Evolutionary conservation across 2,329 filamentous ascomycete genomes (phyloP), one percentile per base, ranked within the genome.

Genomic region (Colletotrichum caudatum): DNA sequence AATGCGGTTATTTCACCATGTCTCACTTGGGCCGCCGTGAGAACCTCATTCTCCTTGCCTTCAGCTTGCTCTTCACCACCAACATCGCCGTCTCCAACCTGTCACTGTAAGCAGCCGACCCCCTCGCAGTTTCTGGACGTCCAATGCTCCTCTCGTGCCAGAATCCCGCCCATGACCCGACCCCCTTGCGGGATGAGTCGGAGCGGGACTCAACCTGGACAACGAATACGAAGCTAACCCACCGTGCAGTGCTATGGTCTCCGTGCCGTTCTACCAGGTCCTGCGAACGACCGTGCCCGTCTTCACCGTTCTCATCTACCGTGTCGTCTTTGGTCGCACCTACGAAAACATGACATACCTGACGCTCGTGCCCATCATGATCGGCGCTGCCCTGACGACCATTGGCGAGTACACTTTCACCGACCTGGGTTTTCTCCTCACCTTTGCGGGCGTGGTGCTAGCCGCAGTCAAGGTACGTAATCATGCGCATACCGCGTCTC

Each of bases 81-180:
- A 91, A 91, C 79, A 90, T 91, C 74, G 89, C 89, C 69, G 86
- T 90, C 57, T 89, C 87, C n/a, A 90, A 90, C 79, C 83, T 90
- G 33, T 90, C 88, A n/a, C 82, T 90, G 82, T 84, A 78, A 76
- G 82, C 77, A 26, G 26, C 48, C 63, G 66, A 33, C 26, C 23
- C 57, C 33, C 35, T 33, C 53, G 26, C 54, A 37, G 29, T 35
- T 4, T 23, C 18, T 26, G 50, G 4, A 29, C 33, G 26, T 23
- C 12, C 66, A 29, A 39, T 35, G 60, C 66, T 48, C 54, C 66
- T n/a, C 46, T 50, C 50, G 65, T 48, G 7, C 37, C 12, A 48
- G 65, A 44, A 23, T 63, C 39, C 54, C 48, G 53, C 59, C 62
- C 50, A 37, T 29, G 39, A 9, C 46, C 0, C 29, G 29, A 29